A percentile compares a stretch with the other conserved stretches of the same genome.
Evolutionary conservation across 2,329 filamentous ascomycete species (phyloP).

Genomic region (Colletotrichum salicis): DNA sequence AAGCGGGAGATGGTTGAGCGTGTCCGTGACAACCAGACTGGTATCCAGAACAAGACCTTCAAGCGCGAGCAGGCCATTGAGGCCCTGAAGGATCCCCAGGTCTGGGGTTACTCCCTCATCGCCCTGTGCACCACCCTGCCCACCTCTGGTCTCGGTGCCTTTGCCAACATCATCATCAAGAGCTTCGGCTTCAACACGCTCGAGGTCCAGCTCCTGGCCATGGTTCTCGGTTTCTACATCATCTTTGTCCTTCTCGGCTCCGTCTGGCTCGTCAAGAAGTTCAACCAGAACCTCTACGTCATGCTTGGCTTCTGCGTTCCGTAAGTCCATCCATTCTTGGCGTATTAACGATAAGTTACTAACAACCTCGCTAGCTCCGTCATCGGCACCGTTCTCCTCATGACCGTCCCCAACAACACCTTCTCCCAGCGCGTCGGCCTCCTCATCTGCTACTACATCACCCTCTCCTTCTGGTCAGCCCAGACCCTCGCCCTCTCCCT

Average conservation of each 20-base stretch:
- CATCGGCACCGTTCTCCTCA: slow-evolving; percentile 76
- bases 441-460: slow-evolving; percentile 80
- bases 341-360: background rate
- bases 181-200: slow-evolving; percentile 73
- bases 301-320: slow-evolving; percentile 76
- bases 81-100: slow-evolving; percentile 72
- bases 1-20: slow-evolving; percentile 72
- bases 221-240: slow-evolving; percentile 80
- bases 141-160: slow-evolving; percentile 77
- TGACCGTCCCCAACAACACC: slow-evolving; percentile 71
- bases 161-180: slow-evolving; percentile 79
- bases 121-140: slow-evolving; percentile 78
- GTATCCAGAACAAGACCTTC: slow-evolving; percentile 65
- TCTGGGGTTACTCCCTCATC: slow-evolving; percentile 72
- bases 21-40: slow-evolving; percentile 69
- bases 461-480: slow-evolving; percentile 81
- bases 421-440: slow-evolving; percentile 72
- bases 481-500: slow-evolving; percentile 75
- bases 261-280: slow-evolving; percentile 75
- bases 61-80: slow-evolving; percentile 59
- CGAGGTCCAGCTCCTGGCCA: slow-evolving; percentile 77
- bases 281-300: slow-evolving; percentile 72
- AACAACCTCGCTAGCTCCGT: slow-evolving; percentile 63
- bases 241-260: slow-evolving; percentile 75
- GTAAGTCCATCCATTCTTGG: slow-evolving; percentile 59